These are phyloP conservation scores for Nicotiana noctiflora DNA, from an alignment of 257 asterid genomes.

Conservation along the genomic window DNA sequence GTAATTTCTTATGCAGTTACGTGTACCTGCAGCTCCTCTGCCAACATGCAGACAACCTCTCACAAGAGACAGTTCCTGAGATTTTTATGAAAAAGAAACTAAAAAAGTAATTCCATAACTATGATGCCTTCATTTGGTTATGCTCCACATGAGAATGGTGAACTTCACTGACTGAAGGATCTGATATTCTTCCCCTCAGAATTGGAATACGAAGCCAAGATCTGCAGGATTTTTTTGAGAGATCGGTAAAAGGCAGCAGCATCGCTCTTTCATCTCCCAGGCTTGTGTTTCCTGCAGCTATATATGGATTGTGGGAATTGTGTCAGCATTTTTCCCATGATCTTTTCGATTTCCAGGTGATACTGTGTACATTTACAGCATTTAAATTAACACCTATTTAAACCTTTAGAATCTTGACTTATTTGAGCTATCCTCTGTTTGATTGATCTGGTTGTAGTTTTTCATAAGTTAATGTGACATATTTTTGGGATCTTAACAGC, in stretches of 20 bases:
- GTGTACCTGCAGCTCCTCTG: conserved; percentile 80
- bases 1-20: conserved; percentile 49
- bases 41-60: conserved; percentile 72
- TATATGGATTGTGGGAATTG: conserved; percentile 89
- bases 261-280: conserved; percentile 95
- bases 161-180: not conserved
- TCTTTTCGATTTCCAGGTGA: conserved; percentile 78
- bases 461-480: not conserved
- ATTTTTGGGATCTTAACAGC: conserved; percentile 38
- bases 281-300: conserved; percentile 83
- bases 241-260: conserved; percentile 55
- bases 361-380: not conserved
- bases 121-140: conserved; percentile 2
- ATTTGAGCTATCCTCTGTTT: not conserved
- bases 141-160: not conserved
- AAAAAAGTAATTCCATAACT: conserved; percentile 43
- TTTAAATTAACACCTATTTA: not conserved
- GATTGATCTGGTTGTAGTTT: not conserved
- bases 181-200: conserved; percentile 30
- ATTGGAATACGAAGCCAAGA: conserved; percentile 93
- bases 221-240: conserved; percentile 61
- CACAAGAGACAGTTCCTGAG: conserved; percentile 60
- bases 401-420: not conserved
- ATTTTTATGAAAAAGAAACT: conserved; percentile 63
- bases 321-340: conserved; percentile 56